Conservation (phyloP, 495 filamentous ascomycete genomes). For the Barbatosphaeria neglecta region DNA sequence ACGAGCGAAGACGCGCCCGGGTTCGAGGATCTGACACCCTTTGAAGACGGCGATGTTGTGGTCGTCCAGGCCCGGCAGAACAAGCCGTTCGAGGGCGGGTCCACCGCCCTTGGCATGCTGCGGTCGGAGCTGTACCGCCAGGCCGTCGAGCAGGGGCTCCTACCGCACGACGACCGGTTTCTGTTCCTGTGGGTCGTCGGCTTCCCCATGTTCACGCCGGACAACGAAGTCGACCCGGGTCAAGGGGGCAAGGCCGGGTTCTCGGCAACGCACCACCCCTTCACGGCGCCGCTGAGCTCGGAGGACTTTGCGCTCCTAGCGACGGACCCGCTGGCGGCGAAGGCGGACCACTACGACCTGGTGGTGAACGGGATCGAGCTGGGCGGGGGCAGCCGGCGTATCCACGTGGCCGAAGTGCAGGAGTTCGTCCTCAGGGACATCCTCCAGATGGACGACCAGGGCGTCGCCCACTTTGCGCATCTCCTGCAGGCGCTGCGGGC, state of each 20-base stretch:
- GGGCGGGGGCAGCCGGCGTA: slow-evolving; percentile 85
- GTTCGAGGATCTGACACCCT: slow-evolving; percentile 5
- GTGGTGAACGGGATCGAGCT: slow-evolving; percentile 94
- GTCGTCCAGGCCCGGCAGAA: slow-evolving; percentile 67
- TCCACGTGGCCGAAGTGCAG: slow-evolving; percentile 76
- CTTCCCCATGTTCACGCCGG: slow-evolving; percentile 83
- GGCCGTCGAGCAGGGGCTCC: slow-evolving; percentile 47
- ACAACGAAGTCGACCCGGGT: slow-evolving; percentile 57
- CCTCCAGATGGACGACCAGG: slow-evolving; percentile 50
- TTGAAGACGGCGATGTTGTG: slow-evolving; percentile 58
- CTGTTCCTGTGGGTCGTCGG: slow-evolving; percentile 73
- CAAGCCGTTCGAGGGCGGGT: slow-evolving; percentile 50
- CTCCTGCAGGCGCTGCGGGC: slow-evolving; percentile 69
- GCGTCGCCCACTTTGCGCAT: slow-evolving; percentile 69
- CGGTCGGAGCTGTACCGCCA: slow-evolving; percentile 57
- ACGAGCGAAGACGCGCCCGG: slow-evolving; percentile 2
- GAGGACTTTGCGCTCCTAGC: slow-evolving; percentile 65
- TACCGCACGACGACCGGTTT: slow-evolving; percentile 44
- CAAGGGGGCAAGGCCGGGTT: slow-evolving; percentile 73
- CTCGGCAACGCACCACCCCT: slow-evolving; percentile 87
- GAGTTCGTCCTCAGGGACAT: slow-evolving; percentile 75
- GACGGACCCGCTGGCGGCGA: slow-evolving; percentile 57
- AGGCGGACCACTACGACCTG: slow-evolving; percentile 83
- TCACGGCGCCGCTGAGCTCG: slow-evolving; percentile 70
- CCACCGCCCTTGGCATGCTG: slow-evolving; percentile 68